Base-by-base conservation (phyloP, 2,329 filamentous ascomycete species). In the Penicillium sp. region DNA sequence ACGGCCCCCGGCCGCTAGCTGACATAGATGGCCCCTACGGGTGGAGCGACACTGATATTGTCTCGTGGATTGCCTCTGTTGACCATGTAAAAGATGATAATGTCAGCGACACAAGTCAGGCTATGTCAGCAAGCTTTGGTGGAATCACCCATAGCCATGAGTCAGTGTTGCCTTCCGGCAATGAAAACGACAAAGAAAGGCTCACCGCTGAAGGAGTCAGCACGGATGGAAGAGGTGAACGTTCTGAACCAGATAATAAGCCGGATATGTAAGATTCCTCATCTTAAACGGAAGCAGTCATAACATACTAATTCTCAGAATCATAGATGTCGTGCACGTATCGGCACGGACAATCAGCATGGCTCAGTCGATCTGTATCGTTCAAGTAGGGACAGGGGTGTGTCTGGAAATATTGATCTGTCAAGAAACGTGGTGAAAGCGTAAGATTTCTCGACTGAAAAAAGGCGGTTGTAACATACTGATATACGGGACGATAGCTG, bases 81-180 rank as follows among this genome's bases (percentile, higher is more conserved):
- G 16, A 31, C 18, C 16, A 22, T 30, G 13, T 22, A 22, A 35
- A 34, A 27, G 18, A 13, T 30, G 12, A 8, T 2, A 13, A 16
- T 18, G 16, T 29, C 13, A 46, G 42, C n/a, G 13, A 27, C 3
- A 50, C n/a, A n/a, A n/a, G n/a, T n/a, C n/a, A n/a, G n/a, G n/a
- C 47, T 6, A 19, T 50, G 16, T 42, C 47, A 8, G 16, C 41
- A n/a, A 50, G 46, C 25, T 50, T 50, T 18, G 47, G 47, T 18
- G 19, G 47, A 30, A 40, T 30, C 25, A 11, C 16, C 4, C 6
- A n/a, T 8, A 33, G 33, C 13, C 25, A 25, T 8, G 14, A 31
- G 27, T 11, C n/a, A 4, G n/a, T 13, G 25, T 28, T 48, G 25
- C 31, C 10, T 19, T 29, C 45, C 2, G n/a, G 36, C 11, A 35